Conservation (phyloP, 257 asterid genomes). For the Solanum peruvianum region DNA sequence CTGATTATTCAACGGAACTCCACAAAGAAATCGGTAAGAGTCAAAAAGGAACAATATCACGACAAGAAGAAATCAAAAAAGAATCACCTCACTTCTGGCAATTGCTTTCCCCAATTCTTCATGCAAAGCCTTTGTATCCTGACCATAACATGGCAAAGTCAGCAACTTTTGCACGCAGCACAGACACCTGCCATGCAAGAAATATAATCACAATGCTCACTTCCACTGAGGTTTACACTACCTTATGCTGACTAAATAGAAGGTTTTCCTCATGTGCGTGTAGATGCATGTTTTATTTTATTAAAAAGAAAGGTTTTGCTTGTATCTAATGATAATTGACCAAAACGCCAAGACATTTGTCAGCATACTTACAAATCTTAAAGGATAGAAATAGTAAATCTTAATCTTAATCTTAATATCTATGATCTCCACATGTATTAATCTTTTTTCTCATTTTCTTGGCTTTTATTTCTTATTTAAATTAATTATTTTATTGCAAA, state of each 20-base stretch:
- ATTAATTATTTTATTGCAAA: no score
- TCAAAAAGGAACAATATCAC: neutral
- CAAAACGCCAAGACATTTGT: neutral
- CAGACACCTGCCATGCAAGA: constrained; percentile 17
- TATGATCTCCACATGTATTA: no score
- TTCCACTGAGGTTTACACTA: constrained; percentile 1
- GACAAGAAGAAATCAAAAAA: neutral
- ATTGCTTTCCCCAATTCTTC: constrained; percentile 64
- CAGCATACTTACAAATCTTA: neutral
- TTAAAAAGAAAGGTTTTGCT: neutral
- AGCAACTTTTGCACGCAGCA: constrained; percentile 26
- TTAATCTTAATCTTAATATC: no score
- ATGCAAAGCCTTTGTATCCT: constrained; percentile 66
- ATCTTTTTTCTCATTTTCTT: no score
- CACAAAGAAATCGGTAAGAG: neutral
- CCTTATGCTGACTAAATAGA: neutral
- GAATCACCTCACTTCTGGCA: constrained; percentile 58
- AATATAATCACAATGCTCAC: constrained; percentile 19
- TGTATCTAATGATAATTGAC: neutral
- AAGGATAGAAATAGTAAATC: neutral
- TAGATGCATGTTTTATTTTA: neutral
- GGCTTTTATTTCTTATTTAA: no score
- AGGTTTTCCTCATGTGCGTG: neutral
- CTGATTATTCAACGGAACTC: neutral
- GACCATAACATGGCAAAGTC: constrained; percentile 44